A percentile compares a stretch with the other conserved stretches of the same genome.
Conservation (phyloP, 2,329 filamentous ascomycete species). For the Fusarium nodosum region DNA sequence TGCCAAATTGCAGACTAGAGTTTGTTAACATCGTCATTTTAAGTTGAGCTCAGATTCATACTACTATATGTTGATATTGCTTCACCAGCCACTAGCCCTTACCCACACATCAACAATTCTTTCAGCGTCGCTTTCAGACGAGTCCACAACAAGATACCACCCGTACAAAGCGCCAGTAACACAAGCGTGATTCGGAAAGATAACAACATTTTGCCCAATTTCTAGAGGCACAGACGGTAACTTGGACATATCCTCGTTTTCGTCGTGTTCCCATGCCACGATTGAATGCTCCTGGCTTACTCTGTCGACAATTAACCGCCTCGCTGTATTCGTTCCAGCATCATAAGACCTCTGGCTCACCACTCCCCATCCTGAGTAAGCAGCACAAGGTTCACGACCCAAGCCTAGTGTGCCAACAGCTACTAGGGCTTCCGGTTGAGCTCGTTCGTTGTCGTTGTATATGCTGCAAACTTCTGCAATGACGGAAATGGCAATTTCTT, state of each 20-base stretch:
- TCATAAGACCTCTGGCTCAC: conserved; percentile 57
- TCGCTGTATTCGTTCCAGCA: accelerated
- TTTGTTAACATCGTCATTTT: too few relatives aligned
- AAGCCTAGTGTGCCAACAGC: conserved; percentile 70
- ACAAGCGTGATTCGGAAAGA: conserved; percentile 76
- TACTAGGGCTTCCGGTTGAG: conserved; percentile 65
- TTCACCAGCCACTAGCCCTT: conserved; percentile 65
- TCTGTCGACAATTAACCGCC: conserved; percentile 66
- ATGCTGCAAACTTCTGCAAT: conserved; percentile 72
- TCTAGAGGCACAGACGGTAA: conserved; percentile 55
- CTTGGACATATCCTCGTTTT: conserved; percentile 9
- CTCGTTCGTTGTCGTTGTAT: conserved; percentile 60
- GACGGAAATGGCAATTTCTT: conserved; percentile 68
- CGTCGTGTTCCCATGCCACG: conserved; percentile 61
- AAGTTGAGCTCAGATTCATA: too few relatives aligned
- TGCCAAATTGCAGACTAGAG: too few relatives aligned
- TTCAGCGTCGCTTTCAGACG: conserved; percentile 48
- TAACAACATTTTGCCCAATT: conserved; percentile 58
- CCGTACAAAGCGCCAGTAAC: conserved; percentile 71
- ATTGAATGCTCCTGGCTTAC: conserved; percentile 77
- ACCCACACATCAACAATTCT: conserved; percentile 71
- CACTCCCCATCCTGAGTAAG: conserved; percentile 72
- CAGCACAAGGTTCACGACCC: conserved; percentile 72
- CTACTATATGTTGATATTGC: not conserved
- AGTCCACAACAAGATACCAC: conserved; percentile 70